Evolutionary conservation across 1,284 basidiomycete species (phyloP), one percentile per base, ranked within the genome.

Genomic region (Trametes versicolor): DNA sequence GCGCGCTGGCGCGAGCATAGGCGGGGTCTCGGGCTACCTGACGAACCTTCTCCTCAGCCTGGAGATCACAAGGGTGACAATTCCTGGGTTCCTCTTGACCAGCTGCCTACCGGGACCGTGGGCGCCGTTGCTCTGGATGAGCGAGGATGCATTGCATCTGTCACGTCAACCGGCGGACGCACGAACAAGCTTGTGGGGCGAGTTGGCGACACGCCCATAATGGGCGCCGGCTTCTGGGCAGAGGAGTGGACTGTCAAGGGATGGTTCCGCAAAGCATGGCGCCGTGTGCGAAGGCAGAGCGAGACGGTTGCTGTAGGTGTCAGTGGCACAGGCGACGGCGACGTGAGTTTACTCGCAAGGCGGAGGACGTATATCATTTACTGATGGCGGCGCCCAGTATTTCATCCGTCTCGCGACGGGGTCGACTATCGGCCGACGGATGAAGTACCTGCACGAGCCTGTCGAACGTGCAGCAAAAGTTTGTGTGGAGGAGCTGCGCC

Each of bases 111-210:
- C 48, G 94, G 93, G 2, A 95, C 93, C 0, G 92, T 95, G 3
- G 93, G 93, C 25, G 94, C 93, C 0, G 92, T 95, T 17, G 93
- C 92, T 2, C 79, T 95, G 34, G 93, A 95, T 74, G 73, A 82
- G 3, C 79, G 86, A 27, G 93, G 93, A 0, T 91, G 91, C 71
- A 88, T 95, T 57, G 87, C 88, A 0, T 78, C 83, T 5, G 81
- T 90, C 12, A 95, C 93, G 1, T 93, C 91, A 0, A 95, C 93
- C 0, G 94, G 93, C 29, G 94, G 93, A 0, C 82, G 82, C 55
- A 95, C 93, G 34, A 95, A 95, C 78, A 95, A 95, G 75, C 81
- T 93, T 19, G 90, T 89, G 7, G 93, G 93, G 4, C 83, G 93
- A 10, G 82, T 95, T 29, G 93, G 93, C 0, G 94, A 95, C 71